Evolutionary conservation across 441 rosid species (phyloP).

Genomic region (Sinapis alba): DNA sequence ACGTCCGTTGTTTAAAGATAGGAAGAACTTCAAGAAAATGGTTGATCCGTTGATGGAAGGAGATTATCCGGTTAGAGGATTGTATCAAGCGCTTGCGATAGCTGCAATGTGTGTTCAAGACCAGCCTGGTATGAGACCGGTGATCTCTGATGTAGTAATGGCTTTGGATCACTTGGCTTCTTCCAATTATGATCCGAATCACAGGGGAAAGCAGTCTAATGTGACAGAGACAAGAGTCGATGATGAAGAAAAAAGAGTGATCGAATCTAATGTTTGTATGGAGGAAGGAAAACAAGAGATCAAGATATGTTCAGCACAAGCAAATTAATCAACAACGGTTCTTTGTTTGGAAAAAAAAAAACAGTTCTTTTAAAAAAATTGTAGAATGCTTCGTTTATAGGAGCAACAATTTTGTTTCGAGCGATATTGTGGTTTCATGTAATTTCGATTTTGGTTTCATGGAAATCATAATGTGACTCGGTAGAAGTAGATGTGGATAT

Average conservation of each 20-base stretch:
- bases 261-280: conserved; percentile 12
- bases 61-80: conserved; percentile 56
- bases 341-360: background rate
- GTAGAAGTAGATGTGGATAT: too few species aligned
- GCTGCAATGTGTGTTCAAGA: conserved; percentile 83
- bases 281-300: conserved; percentile 28
- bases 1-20: conserved; percentile 61
- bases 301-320: conserved; percentile 19
- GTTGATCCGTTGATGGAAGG: conserved; percentile 57
- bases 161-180: conserved; percentile 84
- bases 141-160: conserved; percentile 84
- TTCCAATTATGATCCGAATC: conserved; percentile 41
- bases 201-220: conserved; percentile 22
- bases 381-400: conserved; percentile 38
- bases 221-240: conserved; percentile 24
- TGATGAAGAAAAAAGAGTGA: conserved; percentile 18
- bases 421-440: background rate
- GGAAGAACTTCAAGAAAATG: conserved; percentile 53
- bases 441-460: background rate
- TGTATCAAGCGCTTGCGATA: conserved; percentile 69
- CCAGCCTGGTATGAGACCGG: conserved; percentile 65
- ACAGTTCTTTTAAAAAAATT: conserved; percentile 15
- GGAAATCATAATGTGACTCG: background rate
- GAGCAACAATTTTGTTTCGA: conserved; percentile 36
- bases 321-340: conserved; percentile 4